phyloP scores from a whole-genome alignment of 164 flowering plant genomes.

The Cinnamomum micranthum region DNA sequence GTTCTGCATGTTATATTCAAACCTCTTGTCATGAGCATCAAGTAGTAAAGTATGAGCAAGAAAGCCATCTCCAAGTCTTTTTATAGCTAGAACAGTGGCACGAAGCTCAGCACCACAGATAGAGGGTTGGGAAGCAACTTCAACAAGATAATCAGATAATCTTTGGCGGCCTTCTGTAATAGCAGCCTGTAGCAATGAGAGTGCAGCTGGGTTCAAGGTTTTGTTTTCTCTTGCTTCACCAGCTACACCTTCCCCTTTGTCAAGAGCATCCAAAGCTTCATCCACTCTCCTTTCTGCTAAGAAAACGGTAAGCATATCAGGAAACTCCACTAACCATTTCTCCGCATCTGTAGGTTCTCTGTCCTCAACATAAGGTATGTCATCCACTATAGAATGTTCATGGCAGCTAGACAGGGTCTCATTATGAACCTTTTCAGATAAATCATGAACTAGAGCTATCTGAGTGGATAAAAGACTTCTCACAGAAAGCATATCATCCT shows the following conservation, averaged over 20 bases:
- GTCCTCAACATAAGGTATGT: slow-evolving; percentile 30
- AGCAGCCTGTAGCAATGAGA: slow-evolving; percentile 50
- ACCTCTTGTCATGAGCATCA: slow-evolving; percentile 72
- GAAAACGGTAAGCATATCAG: slow-evolving; percentile 76
- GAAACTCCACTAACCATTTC: slow-evolving; percentile 71
- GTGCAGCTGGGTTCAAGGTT: slow-evolving; percentile 34
- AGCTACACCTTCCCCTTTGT: slow-evolving; percentile 71
- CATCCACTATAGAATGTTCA: slow-evolving; percentile 31
- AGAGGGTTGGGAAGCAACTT: slow-evolving; percentile 89
- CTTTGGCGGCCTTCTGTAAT: slow-evolving; percentile 63
- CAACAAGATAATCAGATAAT: slow-evolving; percentile 85
- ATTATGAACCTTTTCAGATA: slow-evolving; percentile 76
- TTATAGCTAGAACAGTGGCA: slow-evolving; percentile 80
- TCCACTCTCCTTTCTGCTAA: slow-evolving; percentile 93
- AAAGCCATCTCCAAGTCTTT: slow-evolving; percentile 89
- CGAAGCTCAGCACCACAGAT: slow-evolving; percentile 84
- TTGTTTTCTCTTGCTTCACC: slow-evolving; percentile 51
- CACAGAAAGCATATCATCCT: slow-evolving; percentile 87
- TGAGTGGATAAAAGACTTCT: slow-evolving; percentile 84
- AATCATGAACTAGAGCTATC: slow-evolving; percentile 77
- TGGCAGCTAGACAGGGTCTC: slow-evolving; percentile 45
- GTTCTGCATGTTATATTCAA: slow-evolving; percentile 65
- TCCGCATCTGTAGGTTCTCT: slow-evolving; percentile 61
- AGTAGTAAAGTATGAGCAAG: slow-evolving; percentile 83
- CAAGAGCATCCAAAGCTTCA: slow-evolving; percentile 75